Evolutionary conservation across 768 basidiomycete species (phyloP), one percentile per base, ranked within the genome.

Genomic region (Russula sp.): DNA sequence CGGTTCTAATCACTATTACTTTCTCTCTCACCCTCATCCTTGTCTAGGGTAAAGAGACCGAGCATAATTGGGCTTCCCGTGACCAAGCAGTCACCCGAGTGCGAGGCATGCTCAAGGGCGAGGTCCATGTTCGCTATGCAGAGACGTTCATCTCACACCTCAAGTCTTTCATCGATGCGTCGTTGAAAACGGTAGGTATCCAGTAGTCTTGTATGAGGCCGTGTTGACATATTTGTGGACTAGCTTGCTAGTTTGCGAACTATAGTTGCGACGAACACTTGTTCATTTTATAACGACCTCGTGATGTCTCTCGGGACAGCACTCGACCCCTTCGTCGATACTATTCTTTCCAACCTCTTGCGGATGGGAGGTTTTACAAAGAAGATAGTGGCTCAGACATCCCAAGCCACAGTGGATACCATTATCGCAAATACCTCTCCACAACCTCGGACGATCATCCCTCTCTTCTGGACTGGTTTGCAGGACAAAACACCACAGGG

Each of bases 341-440:
- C 79, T 2, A 71, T 97, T 3, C 79, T 93, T 63, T 81, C 83
- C n/a, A 83, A 88, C 70, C 81, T 95, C 14, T 79, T 95, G 48
- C 87, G 86, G 66, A 89, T 98, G 90, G 85, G 90, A 32, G 87
- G 86, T 9, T 86, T 91, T 60, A 98, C 95, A 36, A 99, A 99
- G 76, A 96, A 95, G 74, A 86, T 98, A 54, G 83, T 86, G 26
- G 92, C 90, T 5, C 87, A 92, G 61, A 88, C 88, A 64, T 91
- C 95, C 0, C 97, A 98, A 73, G 78, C 81, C 2, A 79, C 85
- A 1, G 82, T 92, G 10, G 79, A 81, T 1, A 75, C 79, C n/a
- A 78, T 98, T 63, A 83, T 98, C 22, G 79, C 79, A 1, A 75
- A 89, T 69, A 83, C 87, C 2, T 87, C 91, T 3, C 79, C 84